Evolutionary conservation across 1,284 basidiomycete genomes (phyloP).

Genomic region (Sporisorium exsertum): DNA sequence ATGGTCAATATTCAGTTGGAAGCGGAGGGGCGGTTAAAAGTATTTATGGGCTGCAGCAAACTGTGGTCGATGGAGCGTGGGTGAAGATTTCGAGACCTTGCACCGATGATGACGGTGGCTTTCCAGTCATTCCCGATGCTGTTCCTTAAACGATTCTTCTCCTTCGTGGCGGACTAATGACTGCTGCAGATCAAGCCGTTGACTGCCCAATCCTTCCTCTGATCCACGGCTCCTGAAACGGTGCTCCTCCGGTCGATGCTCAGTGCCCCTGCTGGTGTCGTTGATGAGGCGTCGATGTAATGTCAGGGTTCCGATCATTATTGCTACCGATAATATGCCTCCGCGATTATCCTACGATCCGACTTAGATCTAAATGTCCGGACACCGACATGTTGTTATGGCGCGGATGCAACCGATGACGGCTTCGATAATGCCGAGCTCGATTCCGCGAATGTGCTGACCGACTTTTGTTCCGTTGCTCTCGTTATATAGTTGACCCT

Average conservation of each 20-base stretch:
- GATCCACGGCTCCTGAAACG: background rate
- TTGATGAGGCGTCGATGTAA: too few relatives aligned
- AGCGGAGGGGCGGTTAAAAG: background rate
- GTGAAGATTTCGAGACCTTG: background rate
- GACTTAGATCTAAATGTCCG: too few relatives aligned
- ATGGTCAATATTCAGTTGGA: slow-evolving; percentile 13
- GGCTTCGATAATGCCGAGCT: background rate
- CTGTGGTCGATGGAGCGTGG: background rate
- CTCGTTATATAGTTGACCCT: background rate
- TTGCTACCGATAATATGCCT: too few relatives aligned
- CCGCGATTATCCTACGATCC: too few relatives aligned
- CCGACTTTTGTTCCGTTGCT: background rate
- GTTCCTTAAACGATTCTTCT: too few relatives aligned
- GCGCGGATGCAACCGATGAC: background rate
- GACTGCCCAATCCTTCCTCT: background rate
- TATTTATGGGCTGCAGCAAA: slow-evolving; percentile 23
- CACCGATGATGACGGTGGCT: background rate
- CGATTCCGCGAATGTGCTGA: too few relatives aligned
- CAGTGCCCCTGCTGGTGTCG: background rate
- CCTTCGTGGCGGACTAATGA: background rate
- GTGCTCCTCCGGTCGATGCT: background rate
- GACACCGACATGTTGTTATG: too few relatives aligned
- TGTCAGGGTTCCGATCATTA: too few relatives aligned
- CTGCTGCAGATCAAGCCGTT: too few relatives aligned
- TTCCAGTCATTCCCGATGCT: too few relatives aligned